phyloP scores from a whole-genome alignment of 2,329 filamentous ascomycete genomes.

The Exophiala xenobiotica region DNA sequence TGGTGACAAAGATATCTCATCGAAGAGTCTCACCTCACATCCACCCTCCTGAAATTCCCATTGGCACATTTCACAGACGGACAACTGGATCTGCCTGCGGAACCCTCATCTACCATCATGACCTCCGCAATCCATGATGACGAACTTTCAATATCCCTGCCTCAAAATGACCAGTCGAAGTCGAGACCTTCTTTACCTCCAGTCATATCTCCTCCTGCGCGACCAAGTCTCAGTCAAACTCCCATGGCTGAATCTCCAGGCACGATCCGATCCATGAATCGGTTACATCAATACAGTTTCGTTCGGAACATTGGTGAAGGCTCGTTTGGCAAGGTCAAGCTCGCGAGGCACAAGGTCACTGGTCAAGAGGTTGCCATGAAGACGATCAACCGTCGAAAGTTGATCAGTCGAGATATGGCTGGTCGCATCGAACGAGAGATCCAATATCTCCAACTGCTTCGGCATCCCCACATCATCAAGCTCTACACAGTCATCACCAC shows the following conservation, averaged over 20 bases:
- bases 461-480: constrained; percentile 99
- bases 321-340: constrained; percentile 97
- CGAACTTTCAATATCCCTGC: constrained; percentile 40
- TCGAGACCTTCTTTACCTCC: constrained; percentile 30
- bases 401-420: constrained; percentile 97
- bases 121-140: constrained; percentile 39
- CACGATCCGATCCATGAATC: constrained; percentile 66
- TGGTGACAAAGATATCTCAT: constrained; percentile 19
- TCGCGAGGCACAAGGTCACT: constrained; percentile 87
- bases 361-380: constrained; percentile 96
- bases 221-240: constrained; percentile 20
- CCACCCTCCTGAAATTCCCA: neutral
- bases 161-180: constrained; percentile 27
- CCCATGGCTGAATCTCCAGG: constrained; percentile 43
- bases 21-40: neutral
- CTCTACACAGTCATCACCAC: constrained; percentile 98
- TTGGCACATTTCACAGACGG: neutral
- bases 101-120: constrained; percentile 31
- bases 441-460: constrained; percentile 90
- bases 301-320: constrained; percentile 90
- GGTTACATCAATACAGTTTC: constrained; percentile 88
- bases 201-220: constrained; percentile 28
- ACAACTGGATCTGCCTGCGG: neutral
- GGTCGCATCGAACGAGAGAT: constrained; percentile 97
- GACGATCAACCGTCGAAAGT: constrained; percentile 93